Conservation (phyloP, 306 rosid genomes). For the Coriaria nepalensis region DNA sequence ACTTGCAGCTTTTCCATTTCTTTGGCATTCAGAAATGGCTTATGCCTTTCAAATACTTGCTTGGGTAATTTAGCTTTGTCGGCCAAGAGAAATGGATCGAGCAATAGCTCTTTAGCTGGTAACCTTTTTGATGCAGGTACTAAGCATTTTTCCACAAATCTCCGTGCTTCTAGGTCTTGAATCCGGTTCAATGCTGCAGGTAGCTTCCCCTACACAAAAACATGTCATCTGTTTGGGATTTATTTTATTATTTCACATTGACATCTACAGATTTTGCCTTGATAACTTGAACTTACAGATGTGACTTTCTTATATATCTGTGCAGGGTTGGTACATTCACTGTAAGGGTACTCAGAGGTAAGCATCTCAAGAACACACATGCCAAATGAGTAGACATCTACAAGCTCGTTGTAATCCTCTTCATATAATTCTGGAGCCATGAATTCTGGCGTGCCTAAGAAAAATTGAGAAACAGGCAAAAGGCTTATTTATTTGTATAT, state of each 20-base stretch:
- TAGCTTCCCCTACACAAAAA: constrained; percentile 60
- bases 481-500: background rate
- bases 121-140: constrained; percentile 45
- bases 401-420: constrained; percentile 83
- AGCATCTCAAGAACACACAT: constrained; percentile 92
- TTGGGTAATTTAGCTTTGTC: constrained; percentile 22
- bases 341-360: constrained; percentile 68
- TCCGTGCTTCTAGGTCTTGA: constrained; percentile 53
- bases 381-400: constrained; percentile 90
- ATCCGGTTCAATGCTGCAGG: constrained; percentile 54
- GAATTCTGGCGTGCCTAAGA: constrained; percentile 81
- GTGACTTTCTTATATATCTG: constrained; percentile 96
- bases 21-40: constrained; percentile 52
- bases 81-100: constrained; percentile 48
- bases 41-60: constrained; percentile 26
- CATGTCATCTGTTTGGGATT: constrained; percentile 6
- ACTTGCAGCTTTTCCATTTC: constrained; percentile 47
- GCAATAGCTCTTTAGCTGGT: constrained; percentile 58
- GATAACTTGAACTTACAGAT: constrained; percentile 34
- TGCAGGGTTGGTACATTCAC: constrained; percentile 76
- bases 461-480: background rate
- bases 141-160: constrained; percentile 57
- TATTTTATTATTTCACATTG: background rate
- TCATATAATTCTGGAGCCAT: constrained; percentile 94
- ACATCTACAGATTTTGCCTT: constrained; percentile 2